These are phyloP conservation scores for Saccharomyces pastorianus DNA, from an alignment of 1,139 yeast genomes.

Conservation along the genomic window DNA sequence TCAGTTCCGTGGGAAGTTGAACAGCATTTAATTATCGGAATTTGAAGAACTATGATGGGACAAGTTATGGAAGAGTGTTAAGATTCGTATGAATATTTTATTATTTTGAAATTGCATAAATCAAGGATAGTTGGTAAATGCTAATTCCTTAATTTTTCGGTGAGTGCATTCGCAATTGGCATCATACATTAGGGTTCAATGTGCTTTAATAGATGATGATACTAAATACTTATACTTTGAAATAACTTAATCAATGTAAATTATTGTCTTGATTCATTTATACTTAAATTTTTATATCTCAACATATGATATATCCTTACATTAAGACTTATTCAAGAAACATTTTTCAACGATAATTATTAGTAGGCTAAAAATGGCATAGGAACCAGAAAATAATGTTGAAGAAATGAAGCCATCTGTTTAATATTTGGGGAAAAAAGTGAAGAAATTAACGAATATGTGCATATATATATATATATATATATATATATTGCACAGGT, in stretches of 20 bases:
- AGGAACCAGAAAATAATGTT: background rate
- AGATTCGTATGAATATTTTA: background rate
- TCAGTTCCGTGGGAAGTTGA: constrained; percentile 27
- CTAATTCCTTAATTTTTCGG: background rate
- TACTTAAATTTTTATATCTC: background rate
- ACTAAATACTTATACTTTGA: background rate
- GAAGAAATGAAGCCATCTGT: background rate
- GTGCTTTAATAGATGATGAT: background rate
- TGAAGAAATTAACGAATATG: no score
- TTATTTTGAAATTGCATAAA: background rate
- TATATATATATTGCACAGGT: no score
- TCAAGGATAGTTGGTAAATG: background rate
- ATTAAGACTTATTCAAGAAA: no score
- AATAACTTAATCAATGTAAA: no score
- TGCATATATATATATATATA: no score
- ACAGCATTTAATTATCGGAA: constrained; percentile 10
- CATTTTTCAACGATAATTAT: no score
- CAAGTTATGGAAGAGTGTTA: background rate
- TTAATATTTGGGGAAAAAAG: background rate
- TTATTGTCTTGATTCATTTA: background rate
- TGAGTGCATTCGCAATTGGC: background rate
- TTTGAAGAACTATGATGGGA: background rate
- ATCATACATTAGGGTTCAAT: background rate
- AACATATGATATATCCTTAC: no score
- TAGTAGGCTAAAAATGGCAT: background rate